These are phyloP conservation scores for Rubus idaeus DNA, from an alignment of 306 rosid species.

Conservation along the genomic window DNA sequence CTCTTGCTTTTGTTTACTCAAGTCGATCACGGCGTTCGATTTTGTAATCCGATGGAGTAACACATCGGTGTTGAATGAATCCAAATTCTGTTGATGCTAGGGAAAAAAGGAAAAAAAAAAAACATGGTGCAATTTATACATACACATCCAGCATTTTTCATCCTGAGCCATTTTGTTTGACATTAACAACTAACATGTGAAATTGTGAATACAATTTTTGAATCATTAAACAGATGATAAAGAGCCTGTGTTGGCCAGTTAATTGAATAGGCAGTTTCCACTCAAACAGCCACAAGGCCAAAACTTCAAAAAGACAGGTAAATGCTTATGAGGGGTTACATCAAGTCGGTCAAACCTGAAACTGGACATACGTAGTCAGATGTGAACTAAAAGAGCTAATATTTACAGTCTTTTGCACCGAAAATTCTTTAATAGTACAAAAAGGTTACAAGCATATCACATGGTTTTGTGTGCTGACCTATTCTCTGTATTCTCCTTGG, in stretches of 20 bases:
- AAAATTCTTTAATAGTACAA: background rate
- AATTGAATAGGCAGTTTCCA: background rate
- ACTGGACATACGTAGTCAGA: background rate
- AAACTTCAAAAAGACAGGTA: background rate
- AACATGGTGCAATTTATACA: no score
- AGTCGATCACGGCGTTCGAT: no score
- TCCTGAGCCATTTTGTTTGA: background rate
- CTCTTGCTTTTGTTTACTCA: no score
- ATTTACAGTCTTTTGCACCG: constrained; percentile 2
- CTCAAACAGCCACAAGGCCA: background rate
- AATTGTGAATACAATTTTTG: background rate
- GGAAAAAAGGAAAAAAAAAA: no score
- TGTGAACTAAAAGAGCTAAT: background rate
- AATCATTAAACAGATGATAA: no score
- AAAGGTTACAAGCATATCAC: constrained; percentile 8
- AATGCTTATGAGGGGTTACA: background rate
- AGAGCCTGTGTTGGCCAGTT: background rate
- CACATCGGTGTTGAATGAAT: no score
- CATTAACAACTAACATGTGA: background rate
- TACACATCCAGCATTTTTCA: no score
- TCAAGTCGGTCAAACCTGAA: constrained; percentile 5
- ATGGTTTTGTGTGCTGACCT: constrained; percentile 9
- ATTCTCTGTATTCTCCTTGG: constrained; percentile 5
- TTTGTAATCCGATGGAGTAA: no score
- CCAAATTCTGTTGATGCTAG: no score